Evolutionary conservation across 495 filamentous ascomycete species (phyloP), one percentile per base, ranked within the genome.

Genomic region (Xylaria flabelliformis): DNA sequence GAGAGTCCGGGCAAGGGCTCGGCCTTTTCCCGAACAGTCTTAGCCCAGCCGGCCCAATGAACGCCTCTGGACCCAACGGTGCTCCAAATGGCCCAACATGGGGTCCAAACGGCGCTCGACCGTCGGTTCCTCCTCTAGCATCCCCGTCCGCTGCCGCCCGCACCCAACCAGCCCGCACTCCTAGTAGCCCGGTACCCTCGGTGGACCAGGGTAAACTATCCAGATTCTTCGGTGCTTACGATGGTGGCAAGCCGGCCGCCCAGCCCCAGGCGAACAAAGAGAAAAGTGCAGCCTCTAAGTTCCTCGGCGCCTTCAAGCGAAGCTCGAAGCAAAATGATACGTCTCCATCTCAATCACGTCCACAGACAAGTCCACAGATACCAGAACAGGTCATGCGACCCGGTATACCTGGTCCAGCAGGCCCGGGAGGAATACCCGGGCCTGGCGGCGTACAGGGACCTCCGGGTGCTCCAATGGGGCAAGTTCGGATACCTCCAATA

Each of bases 401-500:
- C 26, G 73, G 75, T 13, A 64, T 59, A 5, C 26, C 70, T 15
- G 17, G 24, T 29, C 21, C 59, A 29, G 19, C 24, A 42, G n/a
- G 5, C 7, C 55, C 56, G 26, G 42, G 46, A 26, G 69, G 32
- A 41, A 55, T 41, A 10, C 26, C 70, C 4, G 36, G 24, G 26
- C 32, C 58, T 34, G 19, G n/a, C 8, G 48, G 61, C 12, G 0
- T 39, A 34, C 59, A 36, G 36, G 46, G 50, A 15, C 34, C 77
- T 69, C 24, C 71, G 62, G 68, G 64, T 67, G 69, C 72, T 71
- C 70, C 69, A 80, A 71, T 70, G 73, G 66, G 73, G 73, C 58
- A 79, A 73, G 81, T 85, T 29, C 80, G 81, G 46, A 72, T 81
- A 26, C 79, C 61, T 17, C 61, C 81, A 58, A 73, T 76, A n/a